Conservation (phyloP, 1,139 yeast species). For the Kurtzmaniella quercitrusa region DNA sequence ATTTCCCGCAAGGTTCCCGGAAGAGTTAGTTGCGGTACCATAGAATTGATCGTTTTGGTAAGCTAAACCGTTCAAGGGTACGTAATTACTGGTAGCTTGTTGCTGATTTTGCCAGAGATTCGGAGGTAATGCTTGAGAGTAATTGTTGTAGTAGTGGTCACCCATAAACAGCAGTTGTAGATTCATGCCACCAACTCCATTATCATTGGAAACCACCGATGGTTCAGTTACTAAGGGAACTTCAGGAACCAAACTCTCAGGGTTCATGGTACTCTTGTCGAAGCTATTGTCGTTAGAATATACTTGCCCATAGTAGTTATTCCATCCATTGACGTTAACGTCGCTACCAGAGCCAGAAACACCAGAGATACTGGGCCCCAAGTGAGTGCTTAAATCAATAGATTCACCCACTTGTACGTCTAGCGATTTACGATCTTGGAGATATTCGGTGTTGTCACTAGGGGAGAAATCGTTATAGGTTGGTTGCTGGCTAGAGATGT, state of each 20-base stretch:
- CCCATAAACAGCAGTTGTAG: conserved; percentile 2
- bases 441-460: no score
- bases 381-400: neutral
- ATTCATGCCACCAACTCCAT: neutral
- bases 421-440: no score
- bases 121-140: conserved; percentile 5
- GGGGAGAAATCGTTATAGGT: no score
- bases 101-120: conserved; percentile 5
- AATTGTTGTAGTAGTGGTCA: conserved; percentile 1
- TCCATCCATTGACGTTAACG: conserved; percentile 10
- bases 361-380: neutral
- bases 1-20: conserved; percentile 1
- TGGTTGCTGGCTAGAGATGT: no score
- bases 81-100: conserved; percentile 1
- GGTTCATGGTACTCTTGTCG: conserved; percentile 1
- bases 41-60: conserved; percentile 5
- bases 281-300: conserved; percentile 16
- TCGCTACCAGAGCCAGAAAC: neutral
- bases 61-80: conserved; percentile 6
- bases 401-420: no score
- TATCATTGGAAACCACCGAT: neutral
- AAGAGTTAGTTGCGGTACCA: neutral
- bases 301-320: conserved; percentile 22
- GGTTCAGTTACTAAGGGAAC: neutral
- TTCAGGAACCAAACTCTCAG: neutral